Conservation (phyloP, 2,329 filamentous ascomycete genomes). For the Escovopsis weberi region DNA sequence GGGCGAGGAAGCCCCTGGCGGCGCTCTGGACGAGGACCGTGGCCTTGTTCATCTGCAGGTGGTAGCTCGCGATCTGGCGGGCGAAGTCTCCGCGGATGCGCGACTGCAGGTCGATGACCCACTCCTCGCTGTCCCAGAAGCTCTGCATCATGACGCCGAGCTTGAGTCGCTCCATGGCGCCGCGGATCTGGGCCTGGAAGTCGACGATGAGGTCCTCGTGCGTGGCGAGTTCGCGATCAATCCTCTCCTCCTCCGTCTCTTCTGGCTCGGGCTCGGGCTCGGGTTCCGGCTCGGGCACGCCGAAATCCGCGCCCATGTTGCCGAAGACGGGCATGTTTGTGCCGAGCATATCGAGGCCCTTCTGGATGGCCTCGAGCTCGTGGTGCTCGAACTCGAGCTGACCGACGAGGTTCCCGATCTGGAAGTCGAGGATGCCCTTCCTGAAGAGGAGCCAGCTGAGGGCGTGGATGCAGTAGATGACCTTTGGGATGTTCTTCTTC, state of each 20-base stretch:
- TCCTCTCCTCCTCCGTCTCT: constrained; percentile 82
- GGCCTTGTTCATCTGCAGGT: constrained; percentile 69
- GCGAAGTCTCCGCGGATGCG: constrained; percentile 78
- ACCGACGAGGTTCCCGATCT: constrained; percentile 91
- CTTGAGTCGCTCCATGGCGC: constrained; percentile 60
- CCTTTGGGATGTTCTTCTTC: constrained; percentile 98
- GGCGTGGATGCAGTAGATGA: constrained; percentile 97
- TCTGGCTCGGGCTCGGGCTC: constrained; percentile 39
- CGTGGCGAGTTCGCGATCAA: constrained; percentile 67
- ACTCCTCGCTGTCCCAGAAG: constrained; percentile 74
- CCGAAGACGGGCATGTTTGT: constrained; percentile 95
- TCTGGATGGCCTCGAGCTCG: constrained; percentile 92
- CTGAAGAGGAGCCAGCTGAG: constrained; percentile 94
- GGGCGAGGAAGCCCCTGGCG: constrained; percentile 59
- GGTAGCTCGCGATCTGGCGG: constrained; percentile 69
- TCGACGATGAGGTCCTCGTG: constrained; percentile 60
- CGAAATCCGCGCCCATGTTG: constrained; percentile 93
- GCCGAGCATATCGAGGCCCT: constrained; percentile 88
- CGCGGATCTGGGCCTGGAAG: constrained; percentile 74
- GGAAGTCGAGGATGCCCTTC: constrained; percentile 87
- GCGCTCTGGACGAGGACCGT: constrained; percentile 68
- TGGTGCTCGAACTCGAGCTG: constrained; percentile 96
- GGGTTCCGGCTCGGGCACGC: constrained; percentile 57
- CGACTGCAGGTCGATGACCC: constrained; percentile 69
- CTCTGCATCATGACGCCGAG: constrained; percentile 75